These are phyloP conservation scores for Gamsiella multidivaricata DNA, from an alignment of 192 early-diverging fungal species.

Conservation along the genomic window DNA sequence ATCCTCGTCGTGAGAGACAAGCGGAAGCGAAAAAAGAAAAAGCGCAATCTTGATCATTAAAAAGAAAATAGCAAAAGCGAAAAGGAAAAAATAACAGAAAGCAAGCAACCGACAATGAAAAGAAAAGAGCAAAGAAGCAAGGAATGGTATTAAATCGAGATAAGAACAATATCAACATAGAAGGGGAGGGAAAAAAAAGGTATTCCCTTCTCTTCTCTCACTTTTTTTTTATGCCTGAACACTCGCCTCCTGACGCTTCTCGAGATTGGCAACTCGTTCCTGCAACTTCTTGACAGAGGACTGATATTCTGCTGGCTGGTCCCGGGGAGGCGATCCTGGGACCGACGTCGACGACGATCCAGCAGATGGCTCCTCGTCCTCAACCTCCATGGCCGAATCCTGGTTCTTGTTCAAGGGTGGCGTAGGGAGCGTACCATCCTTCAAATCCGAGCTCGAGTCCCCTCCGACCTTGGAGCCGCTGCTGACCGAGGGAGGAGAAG, in stretches of 20 bases:
- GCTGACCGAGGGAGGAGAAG: slow-evolving; percentile 8
- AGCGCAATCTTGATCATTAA: no score
- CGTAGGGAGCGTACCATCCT: slow-evolving; percentile 46
- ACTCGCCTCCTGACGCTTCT: slow-evolving; percentile 32
- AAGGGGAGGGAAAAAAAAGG: background rate
- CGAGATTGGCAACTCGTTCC: slow-evolving; percentile 43
- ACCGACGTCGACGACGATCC: slow-evolving; percentile 8
- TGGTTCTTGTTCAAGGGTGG: slow-evolving; percentile 49
- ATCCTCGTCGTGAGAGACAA: background rate
- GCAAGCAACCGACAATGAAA: no score
- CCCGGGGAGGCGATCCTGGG: slow-evolving; percentile 4
- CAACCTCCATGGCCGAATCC: slow-evolving; percentile 45
- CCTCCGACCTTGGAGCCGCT: background rate
- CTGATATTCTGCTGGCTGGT: slow-evolving; percentile 28
- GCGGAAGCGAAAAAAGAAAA: background rate
- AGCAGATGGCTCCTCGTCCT: slow-evolving; percentile 27
- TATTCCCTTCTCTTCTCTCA: no score
- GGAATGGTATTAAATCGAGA: background rate
- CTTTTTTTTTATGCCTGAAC: slow-evolving; percentile 11
- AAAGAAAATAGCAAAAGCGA: slow-evolving; percentile 6
- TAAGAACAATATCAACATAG: background rate
- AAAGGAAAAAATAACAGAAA: background rate
- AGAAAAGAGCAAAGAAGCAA: no score
- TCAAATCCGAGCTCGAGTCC: slow-evolving; percentile 8
- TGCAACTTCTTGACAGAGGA: slow-evolving; percentile 44